Percentiles rank a stretch among this genome's conserved stretches.
Evolutionary conservation across 306 rosid genomes (phyloP).

Genomic region (Sindora glabra): DNA sequence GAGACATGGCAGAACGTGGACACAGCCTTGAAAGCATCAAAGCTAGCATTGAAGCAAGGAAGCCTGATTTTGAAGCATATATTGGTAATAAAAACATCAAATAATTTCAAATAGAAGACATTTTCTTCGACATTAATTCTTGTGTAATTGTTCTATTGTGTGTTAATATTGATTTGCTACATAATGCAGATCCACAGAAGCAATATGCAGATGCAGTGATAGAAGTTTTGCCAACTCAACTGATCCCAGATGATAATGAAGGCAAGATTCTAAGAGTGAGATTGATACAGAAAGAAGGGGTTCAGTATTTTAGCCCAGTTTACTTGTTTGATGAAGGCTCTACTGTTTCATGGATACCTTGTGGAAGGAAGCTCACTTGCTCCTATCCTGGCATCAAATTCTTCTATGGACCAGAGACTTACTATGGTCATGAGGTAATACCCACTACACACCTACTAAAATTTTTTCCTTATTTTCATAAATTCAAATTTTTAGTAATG

Average conservation of each 20-base stretch:
- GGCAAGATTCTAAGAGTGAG: constrained; percentile 89
- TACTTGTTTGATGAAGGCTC: constrained; percentile 98
- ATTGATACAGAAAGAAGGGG: constrained; percentile 91
- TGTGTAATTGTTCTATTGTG: background rate
- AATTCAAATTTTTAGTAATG: too few species aligned
- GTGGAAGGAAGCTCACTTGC: constrained; percentile 99
- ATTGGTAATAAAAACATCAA: constrained; percentile 50
- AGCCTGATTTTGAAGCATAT: constrained; percentile 92
- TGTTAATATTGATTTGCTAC: background rate
- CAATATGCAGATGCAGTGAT: constrained; percentile 96
- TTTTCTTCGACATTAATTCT: background rate
- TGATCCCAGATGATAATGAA: constrained; percentile 86
- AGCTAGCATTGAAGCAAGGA: constrained; percentile 95
- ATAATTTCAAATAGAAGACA: background rate
- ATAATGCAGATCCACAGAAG: constrained; percentile 91
- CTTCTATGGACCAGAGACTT: constrained; percentile 75
- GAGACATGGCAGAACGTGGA: constrained; percentile 99
- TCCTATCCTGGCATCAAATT: constrained; percentile 98
- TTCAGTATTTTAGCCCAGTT: constrained; percentile 70
- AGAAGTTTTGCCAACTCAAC: constrained; percentile 84
- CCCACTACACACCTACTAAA: background rate
- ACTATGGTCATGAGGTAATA: constrained; percentile 81
- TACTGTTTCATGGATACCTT: constrained; percentile 89
- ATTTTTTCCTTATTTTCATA: too few species aligned
- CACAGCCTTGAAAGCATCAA: constrained; percentile 99